phyloP scores from a whole-genome alignment of 352 stramenopile species.

The Pythium volutum region DNA sequence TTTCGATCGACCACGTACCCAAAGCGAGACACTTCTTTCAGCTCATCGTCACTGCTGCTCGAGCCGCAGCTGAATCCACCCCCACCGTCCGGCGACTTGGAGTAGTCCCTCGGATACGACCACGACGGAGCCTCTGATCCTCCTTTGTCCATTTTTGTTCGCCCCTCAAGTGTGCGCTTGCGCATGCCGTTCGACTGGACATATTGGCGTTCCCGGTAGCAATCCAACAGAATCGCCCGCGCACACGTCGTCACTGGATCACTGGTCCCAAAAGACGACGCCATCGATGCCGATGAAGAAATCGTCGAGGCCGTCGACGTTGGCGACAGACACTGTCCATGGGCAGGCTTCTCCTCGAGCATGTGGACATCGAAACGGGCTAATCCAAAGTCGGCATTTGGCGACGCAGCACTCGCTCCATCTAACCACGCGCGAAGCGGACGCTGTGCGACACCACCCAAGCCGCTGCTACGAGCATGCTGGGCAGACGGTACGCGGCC shows the following conservation, averaged over 20 bases:
- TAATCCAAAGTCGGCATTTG: neutral
- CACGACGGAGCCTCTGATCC: conserved; percentile 34
- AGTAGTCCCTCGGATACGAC: conserved; percentile 24
- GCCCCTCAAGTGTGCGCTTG: conserved; percentile 68
- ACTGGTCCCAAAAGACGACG: conserved; percentile 36
- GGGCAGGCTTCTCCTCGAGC: conserved; percentile 19
- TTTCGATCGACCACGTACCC: conserved; percentile 33
- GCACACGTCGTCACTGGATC: conserved; percentile 64
- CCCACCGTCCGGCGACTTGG: conserved; percentile 44
- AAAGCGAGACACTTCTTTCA: conserved; percentile 60
- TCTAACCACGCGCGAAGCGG: conserved; percentile 17
- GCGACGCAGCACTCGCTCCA: neutral
- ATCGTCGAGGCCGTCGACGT: conserved; percentile 40
- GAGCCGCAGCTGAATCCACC: conserved; percentile 29
- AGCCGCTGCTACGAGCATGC: neutral
- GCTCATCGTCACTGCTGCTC: conserved; percentile 78
- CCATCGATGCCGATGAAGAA: conserved; percentile 37
- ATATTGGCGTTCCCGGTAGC: conserved; percentile 47
- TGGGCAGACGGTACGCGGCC: conserved; percentile 1
- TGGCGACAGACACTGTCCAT: conserved; percentile 24
- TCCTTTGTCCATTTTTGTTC: conserved; percentile 31
- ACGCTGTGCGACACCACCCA: neutral
- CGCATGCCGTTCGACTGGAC: conserved; percentile 52
- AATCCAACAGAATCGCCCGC: conserved; percentile 66
- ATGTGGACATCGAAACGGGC: conserved; percentile 22